Evolutionary conservation across 1,284 basidiomycete species (phyloP).

Genomic region (Tremellales sp.): DNA sequence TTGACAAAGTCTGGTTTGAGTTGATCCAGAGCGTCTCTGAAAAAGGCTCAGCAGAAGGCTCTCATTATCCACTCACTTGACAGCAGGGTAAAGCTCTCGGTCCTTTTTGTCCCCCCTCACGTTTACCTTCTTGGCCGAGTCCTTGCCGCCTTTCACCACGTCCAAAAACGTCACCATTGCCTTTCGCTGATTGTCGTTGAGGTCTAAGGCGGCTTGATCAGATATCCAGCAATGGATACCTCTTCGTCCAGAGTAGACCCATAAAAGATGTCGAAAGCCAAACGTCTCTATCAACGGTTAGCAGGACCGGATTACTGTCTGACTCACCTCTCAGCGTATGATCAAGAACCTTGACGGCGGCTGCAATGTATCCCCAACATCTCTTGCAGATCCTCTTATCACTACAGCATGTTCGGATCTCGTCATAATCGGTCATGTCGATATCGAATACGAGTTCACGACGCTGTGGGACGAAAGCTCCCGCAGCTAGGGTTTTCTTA

Average conservation of each 20-base stretch:
- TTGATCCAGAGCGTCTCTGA: constrained; percentile 56
- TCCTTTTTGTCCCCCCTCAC: constrained; percentile 52
- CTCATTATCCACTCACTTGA: constrained; percentile 56
- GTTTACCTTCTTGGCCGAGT: constrained; percentile 81
- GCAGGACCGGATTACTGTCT: constrained; percentile 6
- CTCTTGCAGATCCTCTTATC: constrained; percentile 86
- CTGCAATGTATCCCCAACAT: constrained; percentile 94
- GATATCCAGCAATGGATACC: constrained; percentile 99
- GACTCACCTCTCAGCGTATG: constrained; percentile 62
- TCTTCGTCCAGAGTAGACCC: constrained; percentile 98
- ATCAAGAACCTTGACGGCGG: constrained; percentile 87
- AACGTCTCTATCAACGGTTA: constrained; percentile 57
- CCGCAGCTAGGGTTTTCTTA: constrained; percentile 75
- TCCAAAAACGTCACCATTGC: constrained; percentile 83
- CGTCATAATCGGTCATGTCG: constrained; percentile 99
- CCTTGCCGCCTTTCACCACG: constrained; percentile 77
- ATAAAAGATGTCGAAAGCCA: constrained; percentile 72
- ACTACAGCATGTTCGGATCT: constrained; percentile 90
- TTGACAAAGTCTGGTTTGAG: constrained; percentile 61
- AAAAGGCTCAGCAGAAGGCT: not conserved
- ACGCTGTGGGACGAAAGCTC: constrained; percentile 69
- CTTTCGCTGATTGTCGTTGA: constrained; percentile 87
- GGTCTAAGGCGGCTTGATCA: constrained; percentile 76
- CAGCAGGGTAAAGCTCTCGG: constrained; percentile 62
- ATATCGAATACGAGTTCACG: constrained; percentile 99